Evolutionary conservation across 169 alveolate species (phyloP).

Genomic region (Babesia microti): DNA sequence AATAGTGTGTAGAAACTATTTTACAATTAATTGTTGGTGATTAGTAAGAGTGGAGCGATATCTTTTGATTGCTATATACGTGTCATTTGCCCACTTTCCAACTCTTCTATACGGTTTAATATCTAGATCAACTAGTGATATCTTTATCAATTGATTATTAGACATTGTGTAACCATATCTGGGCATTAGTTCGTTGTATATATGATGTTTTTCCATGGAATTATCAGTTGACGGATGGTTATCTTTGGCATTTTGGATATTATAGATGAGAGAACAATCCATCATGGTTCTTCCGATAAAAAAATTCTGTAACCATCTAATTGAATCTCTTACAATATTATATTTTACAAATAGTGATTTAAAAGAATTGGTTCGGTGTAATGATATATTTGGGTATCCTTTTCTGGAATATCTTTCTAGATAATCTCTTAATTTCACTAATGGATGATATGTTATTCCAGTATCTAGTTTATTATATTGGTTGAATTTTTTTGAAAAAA

Average conservation of each 20-base stretch:
- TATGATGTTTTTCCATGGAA: neutral
- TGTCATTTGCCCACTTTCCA: conserved; percentile 16
- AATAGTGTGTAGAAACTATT: neutral
- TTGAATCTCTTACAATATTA: too few relatives aligned
- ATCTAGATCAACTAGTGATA: conserved; percentile 30
- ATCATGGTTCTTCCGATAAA: conserved; percentile 36
- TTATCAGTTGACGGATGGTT: neutral
- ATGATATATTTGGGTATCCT: too few relatives aligned
- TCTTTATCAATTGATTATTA: conserved; percentile 6
- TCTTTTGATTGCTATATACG: neutral
- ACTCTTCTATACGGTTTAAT: conserved; percentile 22
- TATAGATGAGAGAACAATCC: conserved; percentile 25
- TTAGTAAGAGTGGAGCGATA: neutral
- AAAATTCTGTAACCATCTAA: conserved; percentile 18
- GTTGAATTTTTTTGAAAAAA: too few relatives aligned
- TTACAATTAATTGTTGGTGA: neutral
- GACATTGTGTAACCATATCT: too few relatives aligned
- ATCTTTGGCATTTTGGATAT: conserved; percentile 11
- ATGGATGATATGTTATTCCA: too few relatives aligned
- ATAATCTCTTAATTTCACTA: too few relatives aligned
- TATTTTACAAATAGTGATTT: too few relatives aligned
- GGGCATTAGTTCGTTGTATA: too few relatives aligned
- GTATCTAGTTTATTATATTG: too few relatives aligned
- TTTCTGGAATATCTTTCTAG: too few relatives aligned
- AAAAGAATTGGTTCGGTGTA: too few relatives aligned